Evolutionary conservation across 371 early-diverging fungal genomes (phyloP).

Genomic region (Actinomucor elegans): DNA sequence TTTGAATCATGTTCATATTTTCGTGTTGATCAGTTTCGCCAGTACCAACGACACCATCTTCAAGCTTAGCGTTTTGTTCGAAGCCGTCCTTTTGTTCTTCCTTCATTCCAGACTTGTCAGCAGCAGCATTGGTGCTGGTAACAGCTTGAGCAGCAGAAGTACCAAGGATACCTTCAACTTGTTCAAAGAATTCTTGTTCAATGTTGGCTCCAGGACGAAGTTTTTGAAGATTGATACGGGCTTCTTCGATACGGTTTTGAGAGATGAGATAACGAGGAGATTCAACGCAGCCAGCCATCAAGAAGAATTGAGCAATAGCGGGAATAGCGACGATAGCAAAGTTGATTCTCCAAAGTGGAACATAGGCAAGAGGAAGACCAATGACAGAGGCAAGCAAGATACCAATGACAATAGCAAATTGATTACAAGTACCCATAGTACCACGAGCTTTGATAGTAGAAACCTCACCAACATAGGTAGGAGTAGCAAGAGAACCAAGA

Average conservation of each 20-base stretch:
- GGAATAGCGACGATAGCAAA: conserved; percentile 68
- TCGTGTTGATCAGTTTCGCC: conserved; percentile 1
- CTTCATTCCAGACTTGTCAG: conserved; percentile 16
- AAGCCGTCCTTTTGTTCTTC: not conserved
- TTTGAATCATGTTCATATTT: conserved; percentile 29
- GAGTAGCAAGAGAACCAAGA: conserved; percentile 73
- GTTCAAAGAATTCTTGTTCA: conserved; percentile 60
- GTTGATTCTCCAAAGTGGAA: conserved; percentile 70
- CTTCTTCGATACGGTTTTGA: conserved; percentile 21
- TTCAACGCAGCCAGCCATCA: conserved; percentile 73
- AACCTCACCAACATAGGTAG: conserved; percentile 83
- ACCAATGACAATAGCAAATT: conserved; percentile 78
- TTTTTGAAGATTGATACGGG: conserved; percentile 39
- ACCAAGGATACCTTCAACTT: conserved; percentile 31
- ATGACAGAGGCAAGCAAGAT: conserved; percentile 65
- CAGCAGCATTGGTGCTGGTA: conserved; percentile 94
- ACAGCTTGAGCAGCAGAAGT: conserved; percentile 80
- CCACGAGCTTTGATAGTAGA: conserved; percentile 72
- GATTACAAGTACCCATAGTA: conserved; percentile 72
- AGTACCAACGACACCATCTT: conserved; percentile 4
- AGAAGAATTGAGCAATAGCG: conserved; percentile 64
- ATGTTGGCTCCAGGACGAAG: conserved; percentile 54
- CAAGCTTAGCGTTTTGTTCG: conserved; percentile 8
- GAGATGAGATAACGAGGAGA: conserved; percentile 52
- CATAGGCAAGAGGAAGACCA: conserved; percentile 59